Conservation (phyloP, 2,329 filamentous ascomycete genomes). For the Ceratocystis eucalypticola region DNA sequence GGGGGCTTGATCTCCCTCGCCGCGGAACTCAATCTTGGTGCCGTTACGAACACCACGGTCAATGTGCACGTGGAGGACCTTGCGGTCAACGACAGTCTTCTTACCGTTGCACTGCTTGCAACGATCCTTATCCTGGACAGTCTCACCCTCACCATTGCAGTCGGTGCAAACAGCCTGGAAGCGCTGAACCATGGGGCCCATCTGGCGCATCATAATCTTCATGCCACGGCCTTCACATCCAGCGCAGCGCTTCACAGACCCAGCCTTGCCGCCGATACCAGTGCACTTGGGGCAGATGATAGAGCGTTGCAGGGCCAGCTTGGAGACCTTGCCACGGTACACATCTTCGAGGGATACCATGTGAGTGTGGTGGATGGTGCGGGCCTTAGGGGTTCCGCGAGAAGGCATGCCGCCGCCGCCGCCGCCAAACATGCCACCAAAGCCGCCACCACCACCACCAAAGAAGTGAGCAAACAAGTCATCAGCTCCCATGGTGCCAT, state of each 20-base stretch:
- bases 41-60: conserved; percentile 87
- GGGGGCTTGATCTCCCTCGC: conserved; percentile 91
- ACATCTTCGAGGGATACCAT: conserved; percentile 97
- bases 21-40: conserved; percentile 92
- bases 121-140: conserved; percentile 89
- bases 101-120: conserved; percentile 95
- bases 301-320: conserved; percentile 91
- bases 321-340: conserved; percentile 95
- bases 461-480: conserved; percentile 98
- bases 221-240: conserved; percentile 91
- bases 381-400: conserved; percentile 71
- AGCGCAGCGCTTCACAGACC: conserved; percentile 83
- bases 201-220: conserved; percentile 99
- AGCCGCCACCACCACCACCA: conserved; percentile 55
- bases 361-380: conserved; percentile 96
- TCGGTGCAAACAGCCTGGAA: conserved; percentile 99
- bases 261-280: conserved; percentile 90
- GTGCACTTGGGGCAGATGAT: conserved; percentile 93
- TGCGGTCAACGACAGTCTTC: conserved; percentile 95
- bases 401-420: conserved; percentile 76
- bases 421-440: conserved; percentile 48
- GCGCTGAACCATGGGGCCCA: conserved; percentile 99
- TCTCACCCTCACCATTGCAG: conserved; percentile 94
- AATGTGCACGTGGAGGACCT: conserved; percentile 95
- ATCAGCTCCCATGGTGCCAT: conserved; percentile 82